Base-by-base conservation (phyloP, 2,329 filamentous ascomycete species). In the Calonectria fujianensis region DNA sequence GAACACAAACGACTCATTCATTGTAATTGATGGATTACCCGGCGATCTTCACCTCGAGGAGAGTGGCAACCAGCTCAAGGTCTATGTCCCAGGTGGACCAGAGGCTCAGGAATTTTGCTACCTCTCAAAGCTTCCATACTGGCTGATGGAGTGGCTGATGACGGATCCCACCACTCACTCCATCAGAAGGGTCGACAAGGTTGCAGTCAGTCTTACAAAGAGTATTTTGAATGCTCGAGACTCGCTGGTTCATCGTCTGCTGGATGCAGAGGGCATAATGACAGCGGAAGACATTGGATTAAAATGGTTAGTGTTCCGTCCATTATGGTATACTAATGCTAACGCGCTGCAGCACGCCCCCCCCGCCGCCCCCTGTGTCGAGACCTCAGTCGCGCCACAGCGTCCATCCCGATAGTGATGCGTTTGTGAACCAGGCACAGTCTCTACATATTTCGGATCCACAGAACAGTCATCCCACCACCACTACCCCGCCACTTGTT, bases 61-160 rank as follows among this genome's bases (percentile, higher is more conserved):
- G 3, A 75, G 63, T 16, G 76, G 70, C 29, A 72, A 74, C 27
- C 76, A 76, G 4, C 72, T 80, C 9, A 73, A 72, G 11, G 67
- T 80, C 13, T 78, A 79, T 68, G 72, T 77, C 3, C 67, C 61
- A 9, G 27, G 27, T 13, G 77, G 78, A 27, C 72, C 78, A 3
- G 77, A 78, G 65, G 74, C 75, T 35, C 77, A 75, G 68, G 76
- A 80, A n/a, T 69, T 80, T n/a, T 54, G 76, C 24, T 75, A 73
- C 65, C 72, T 76, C 29, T 75, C 74, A 16, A 50, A 70, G 35
- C 72, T 80, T 4, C 79, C 79, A 9, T 77, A 75, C 41, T 72
- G 76, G 13, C 64, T 80, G n/a, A 24, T 80, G 32, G 78, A 79
- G 54, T 80, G 79, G 79, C 72, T 80, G 20, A 80, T 80, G 79